phyloP scores from a whole-genome alignment of 768 basidiomycete genomes.

The Termitomyces sp. region DNA sequence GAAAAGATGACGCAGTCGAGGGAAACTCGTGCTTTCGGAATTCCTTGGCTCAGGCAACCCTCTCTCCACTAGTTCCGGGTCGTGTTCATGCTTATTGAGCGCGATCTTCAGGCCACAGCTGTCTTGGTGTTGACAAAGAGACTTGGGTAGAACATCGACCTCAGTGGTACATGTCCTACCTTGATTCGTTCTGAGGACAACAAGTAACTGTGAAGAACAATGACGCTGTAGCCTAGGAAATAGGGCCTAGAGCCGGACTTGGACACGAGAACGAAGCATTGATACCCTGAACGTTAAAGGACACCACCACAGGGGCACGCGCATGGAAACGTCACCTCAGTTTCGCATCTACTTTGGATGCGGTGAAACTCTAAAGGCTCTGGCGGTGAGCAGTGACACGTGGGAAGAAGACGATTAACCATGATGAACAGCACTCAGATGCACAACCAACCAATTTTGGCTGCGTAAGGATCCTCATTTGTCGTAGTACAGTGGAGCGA shows the following conservation, averaged over 20 bases:
- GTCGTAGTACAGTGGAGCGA: not conserved
- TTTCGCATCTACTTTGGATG: slow-evolving; percentile 1
- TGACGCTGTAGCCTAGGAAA: not conserved
- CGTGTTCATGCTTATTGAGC: too few relatives aligned
- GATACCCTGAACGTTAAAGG: not conserved
- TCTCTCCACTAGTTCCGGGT: too few relatives aligned
- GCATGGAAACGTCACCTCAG: not conserved
- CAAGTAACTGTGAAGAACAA: not conserved
- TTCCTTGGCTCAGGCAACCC: not conserved
- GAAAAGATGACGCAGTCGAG: not conserved
- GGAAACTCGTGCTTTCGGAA: not conserved
- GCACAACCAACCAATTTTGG: not conserved
- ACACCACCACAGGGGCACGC: slow-evolving; percentile 1
- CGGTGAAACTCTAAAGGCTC: slow-evolving; percentile 1
- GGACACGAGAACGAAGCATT: not conserved
- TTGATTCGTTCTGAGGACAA: not conserved
- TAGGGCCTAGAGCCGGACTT: not conserved
- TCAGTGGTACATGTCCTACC: not conserved
- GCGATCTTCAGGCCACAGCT: too few relatives aligned
- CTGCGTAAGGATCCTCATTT: not conserved
- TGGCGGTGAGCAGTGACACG: not conserved
- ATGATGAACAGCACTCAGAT: not conserved
- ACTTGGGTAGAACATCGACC: not conserved
- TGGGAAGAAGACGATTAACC: not conserved
- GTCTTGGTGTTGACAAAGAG: too few relatives aligned